These are phyloP conservation scores for Inga oerstediana DNA, from an alignment of 306 rosid species.

Conservation along the genomic window DNA sequence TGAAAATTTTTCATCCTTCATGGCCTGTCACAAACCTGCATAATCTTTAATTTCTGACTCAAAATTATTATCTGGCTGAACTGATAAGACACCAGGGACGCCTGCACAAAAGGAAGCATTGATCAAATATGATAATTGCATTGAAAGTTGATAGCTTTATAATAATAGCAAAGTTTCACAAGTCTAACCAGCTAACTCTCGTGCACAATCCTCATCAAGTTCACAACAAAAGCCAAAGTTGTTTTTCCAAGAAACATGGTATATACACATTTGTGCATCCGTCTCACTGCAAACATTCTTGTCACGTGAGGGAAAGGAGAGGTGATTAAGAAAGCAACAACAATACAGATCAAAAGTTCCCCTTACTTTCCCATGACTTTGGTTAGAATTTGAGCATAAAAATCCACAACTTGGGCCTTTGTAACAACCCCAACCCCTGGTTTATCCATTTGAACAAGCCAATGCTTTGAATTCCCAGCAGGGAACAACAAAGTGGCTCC, in stretches of 20 bases:
- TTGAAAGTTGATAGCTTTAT: constrained; percentile 8
- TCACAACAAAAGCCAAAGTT: constrained; percentile 91
- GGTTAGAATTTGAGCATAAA: constrained; percentile 71
- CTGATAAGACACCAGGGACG: constrained; percentile 75
- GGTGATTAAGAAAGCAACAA: constrained; percentile 3
- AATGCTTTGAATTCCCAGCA: constrained; percentile 63
- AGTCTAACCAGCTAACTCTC: constrained; percentile 61
- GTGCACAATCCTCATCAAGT: constrained; percentile 78
- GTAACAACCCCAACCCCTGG: constrained; percentile 81
- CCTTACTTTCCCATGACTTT: constrained; percentile 85
- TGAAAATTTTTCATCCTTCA: neutral
- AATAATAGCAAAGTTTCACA: constrained; percentile 7
- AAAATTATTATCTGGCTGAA: constrained; percentile 60
- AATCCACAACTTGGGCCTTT: constrained; percentile 91
- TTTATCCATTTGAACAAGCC: constrained; percentile 83
- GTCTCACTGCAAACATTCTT: constrained; percentile 57
- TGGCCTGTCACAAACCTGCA: constrained; percentile 52
- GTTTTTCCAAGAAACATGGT: constrained; percentile 83
- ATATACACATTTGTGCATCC: constrained; percentile 93
- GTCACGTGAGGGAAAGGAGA: constrained; percentile 22
- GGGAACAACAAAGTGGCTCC: constrained; percentile 59
- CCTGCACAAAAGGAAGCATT: constrained; percentile 51
- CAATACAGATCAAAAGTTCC: neutral
- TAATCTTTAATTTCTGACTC: constrained; percentile 75
- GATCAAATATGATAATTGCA: neutral